Conservation (phyloP, 176 grass and related monocot species). For the Rhynchospora pubera region DNA sequence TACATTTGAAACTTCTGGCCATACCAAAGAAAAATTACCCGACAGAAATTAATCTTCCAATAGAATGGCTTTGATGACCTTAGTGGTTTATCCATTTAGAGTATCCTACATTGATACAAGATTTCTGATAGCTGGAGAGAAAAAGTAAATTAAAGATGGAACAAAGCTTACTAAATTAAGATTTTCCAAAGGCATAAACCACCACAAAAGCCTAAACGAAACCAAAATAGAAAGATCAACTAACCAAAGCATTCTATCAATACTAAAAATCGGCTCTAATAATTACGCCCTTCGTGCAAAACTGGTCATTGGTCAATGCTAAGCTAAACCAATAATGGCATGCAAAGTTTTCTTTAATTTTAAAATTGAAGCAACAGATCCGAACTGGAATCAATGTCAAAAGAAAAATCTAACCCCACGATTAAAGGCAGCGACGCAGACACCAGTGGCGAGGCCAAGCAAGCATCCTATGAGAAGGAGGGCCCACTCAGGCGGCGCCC, state of each 20-base stretch:
- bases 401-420: conserved; percentile 45
- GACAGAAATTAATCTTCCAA: background rate
- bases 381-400: background rate
- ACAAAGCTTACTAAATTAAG: background rate
- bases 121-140: background rate
- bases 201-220: background rate
- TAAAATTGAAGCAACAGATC: background rate
- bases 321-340: background rate
- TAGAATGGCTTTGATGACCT: background rate
- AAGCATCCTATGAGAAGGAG: conserved; percentile 90
- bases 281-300: background rate
- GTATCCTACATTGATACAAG: background rate
- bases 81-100: background rate
- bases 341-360: background rate
- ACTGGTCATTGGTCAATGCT: background rate
- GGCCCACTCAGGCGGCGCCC: conserved; percentile 97
- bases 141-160: background rate
- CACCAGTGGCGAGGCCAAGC: conserved; percentile 79
- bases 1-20: background rate
- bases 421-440: conserved; percentile 88
- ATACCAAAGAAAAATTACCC: background rate
- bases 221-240: background rate
- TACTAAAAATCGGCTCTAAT: background rate
- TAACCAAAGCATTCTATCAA: background rate
- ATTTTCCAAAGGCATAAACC: background rate